Percentiles rank a stretch among this genome's conserved stretches.
These are phyloP conservation scores for Tuber aestivum DNA, from an alignment of 495 filamentous ascomycete genomes.

Conservation along the genomic window DNA sequence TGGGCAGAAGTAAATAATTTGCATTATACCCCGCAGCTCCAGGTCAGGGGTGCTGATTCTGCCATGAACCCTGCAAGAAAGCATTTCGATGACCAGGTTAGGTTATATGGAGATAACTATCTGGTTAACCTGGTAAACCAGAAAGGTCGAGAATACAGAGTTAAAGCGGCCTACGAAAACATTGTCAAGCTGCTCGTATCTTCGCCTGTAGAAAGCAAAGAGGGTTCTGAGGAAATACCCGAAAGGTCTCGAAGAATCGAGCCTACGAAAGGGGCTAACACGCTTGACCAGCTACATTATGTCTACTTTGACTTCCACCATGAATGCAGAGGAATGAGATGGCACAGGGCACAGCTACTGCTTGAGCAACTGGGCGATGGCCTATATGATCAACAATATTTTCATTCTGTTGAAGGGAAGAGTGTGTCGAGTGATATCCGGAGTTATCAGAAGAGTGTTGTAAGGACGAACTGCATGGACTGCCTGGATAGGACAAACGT, in stretches of 20 bases:
- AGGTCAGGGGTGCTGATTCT: constrained; percentile 77
- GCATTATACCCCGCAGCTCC: constrained; percentile 81
- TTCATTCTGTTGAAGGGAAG: constrained; percentile 66
- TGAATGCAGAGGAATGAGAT: constrained; percentile 89
- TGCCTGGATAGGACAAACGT: constrained; percentile 97
- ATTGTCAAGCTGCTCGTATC: constrained; percentile 73
- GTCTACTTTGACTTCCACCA: constrained; percentile 98
- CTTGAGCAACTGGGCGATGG: constrained; percentile 72
- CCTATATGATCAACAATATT: constrained; percentile 74
- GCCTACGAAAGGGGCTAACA: constrained; percentile 54
- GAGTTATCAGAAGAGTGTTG: constrained; percentile 70
- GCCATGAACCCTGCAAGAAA: constrained; percentile 71
- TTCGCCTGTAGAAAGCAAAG: constrained; percentile 57
- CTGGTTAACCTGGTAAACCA: constrained; percentile 96
- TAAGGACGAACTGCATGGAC: constrained; percentile 99
- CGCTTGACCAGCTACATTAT: constrained; percentile 82
- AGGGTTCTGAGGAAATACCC: constrained; percentile 56
- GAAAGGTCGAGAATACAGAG: constrained; percentile 76
- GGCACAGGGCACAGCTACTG: constrained; percentile 86
- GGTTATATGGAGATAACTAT: constrained; percentile 91
- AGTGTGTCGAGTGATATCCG: constrained; percentile 47
- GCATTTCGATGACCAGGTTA: constrained; percentile 91
- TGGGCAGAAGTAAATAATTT: constrained; percentile 94
- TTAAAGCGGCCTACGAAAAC: constrained; percentile 91
- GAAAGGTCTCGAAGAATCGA: constrained; percentile 81